These are phyloP conservation scores for Bullera alba DNA, from an alignment of 768 basidiomycete species.

Conservation along the genomic window DNA sequence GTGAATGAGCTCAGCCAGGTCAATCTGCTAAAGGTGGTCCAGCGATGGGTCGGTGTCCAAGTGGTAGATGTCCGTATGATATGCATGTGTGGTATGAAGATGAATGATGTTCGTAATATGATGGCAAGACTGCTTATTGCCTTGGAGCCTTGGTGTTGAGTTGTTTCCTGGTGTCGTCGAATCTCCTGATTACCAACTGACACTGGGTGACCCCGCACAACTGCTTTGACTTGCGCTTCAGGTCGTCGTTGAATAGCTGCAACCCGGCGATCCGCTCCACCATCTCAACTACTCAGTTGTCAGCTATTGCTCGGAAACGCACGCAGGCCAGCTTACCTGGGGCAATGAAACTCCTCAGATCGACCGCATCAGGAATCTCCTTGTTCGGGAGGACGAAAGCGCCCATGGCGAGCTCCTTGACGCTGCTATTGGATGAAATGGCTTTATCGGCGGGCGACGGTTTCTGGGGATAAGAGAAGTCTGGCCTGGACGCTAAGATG, in stretches of 20 bases:
- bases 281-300: conserved; percentile 65
- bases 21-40: neutral
- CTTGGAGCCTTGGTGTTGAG: neutral
- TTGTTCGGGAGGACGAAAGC: conserved; percentile 96
- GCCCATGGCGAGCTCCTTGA: conserved; percentile 73
- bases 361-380: conserved; percentile 75
- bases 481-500: conserved; percentile 67
- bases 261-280: conserved; percentile 73
- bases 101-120: neutral
- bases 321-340: conserved; percentile 55
- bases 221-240: conserved; percentile 50
- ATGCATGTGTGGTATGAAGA: neutral
- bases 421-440: conserved; percentile 42
- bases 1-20: neutral
- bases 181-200: conserved; percentile 75
- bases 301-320: neutral
- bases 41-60: neutral
- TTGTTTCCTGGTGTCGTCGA: conserved; percentile 77
- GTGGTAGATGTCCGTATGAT: neutral
- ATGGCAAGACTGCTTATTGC: neutral
- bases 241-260: conserved; percentile 31
- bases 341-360: conserved; percentile 70
- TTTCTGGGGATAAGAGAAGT: conserved; percentile 57
- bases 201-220: conserved; percentile 87
- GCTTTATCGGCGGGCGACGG: conserved; percentile 46